A percentile compares a stretch with the other conserved stretches of the same genome.
These are phyloP conservation scores for Colletotrichum navitas DNA, from an alignment of 2,329 filamentous ascomycete genomes.

Conservation along the genomic window DNA sequence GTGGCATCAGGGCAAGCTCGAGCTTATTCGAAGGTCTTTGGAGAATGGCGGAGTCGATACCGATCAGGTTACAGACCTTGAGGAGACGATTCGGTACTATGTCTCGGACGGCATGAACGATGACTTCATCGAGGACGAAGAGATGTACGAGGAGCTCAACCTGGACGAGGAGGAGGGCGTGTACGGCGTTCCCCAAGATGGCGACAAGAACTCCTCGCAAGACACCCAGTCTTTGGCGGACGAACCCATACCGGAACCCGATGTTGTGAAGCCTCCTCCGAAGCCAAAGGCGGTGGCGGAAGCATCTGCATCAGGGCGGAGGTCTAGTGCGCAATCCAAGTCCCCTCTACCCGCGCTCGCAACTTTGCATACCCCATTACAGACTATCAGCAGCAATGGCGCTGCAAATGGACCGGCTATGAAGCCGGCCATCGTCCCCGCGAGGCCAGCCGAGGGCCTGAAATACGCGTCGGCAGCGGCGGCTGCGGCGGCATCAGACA, in stretches of 20 bases:
- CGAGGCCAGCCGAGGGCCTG: conserved; percentile 86
- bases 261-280: conserved; percentile 59
- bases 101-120: conserved; percentile 89
- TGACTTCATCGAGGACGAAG: conserved; percentile 94
- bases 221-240: conserved; percentile 94
- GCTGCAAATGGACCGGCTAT: conserved; percentile 71
- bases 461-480: conserved; percentile 98
- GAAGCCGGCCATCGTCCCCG: conserved; percentile 92
- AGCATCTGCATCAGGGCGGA: conserved; percentile 67
- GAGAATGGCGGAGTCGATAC: conserved; percentile 94
- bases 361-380: conserved; percentile 82
- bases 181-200: conserved; percentile 84
- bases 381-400: conserved; percentile 72
- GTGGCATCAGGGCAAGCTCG: conserved; percentile 94
- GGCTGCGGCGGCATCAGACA: conserved; percentile 88
- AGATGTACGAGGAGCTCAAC: conserved; percentile 93
- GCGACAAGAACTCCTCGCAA: conserved; percentile 93
- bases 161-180: conserved; percentile 92
- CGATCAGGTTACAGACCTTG: conserved; percentile 87
- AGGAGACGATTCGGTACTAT: conserved; percentile 95
- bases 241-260: conserved; percentile 73
- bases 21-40: conserved; percentile 88
- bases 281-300: conserved; percentile 57
- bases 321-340: conserved; percentile 91
- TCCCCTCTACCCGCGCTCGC: conserved; percentile 93